phyloP scores from a whole-genome alignment of 805 yeast genomes.

The Maudiozyma turicensis region DNA sequence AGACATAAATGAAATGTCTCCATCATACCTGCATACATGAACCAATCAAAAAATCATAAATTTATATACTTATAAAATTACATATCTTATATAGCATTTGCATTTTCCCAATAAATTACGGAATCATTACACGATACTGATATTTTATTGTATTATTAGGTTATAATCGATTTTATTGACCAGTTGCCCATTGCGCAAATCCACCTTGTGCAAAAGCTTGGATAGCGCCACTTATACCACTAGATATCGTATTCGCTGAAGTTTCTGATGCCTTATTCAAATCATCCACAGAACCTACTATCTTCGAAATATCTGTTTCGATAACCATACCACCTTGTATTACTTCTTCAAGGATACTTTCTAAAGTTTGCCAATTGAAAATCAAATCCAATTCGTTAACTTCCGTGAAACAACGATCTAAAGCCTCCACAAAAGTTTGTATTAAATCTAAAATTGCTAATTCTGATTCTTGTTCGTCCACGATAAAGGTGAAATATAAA shows the following conservation, averaged over 20 bases:
- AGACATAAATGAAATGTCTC: not conserved
- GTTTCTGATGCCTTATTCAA: constrained; percentile 23
- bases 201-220: constrained; percentile 29
- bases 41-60: not conserved
- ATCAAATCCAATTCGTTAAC: constrained; percentile 94
- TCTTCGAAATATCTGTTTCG: constrained; percentile 74
- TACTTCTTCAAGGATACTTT: constrained; percentile 83
- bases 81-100: not conserved
- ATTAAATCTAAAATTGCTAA: constrained; percentile 87
- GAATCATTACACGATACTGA: too few relatives aligned
- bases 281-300: constrained; percentile 73
- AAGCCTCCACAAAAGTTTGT: constrained; percentile 92
- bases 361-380: constrained; percentile 97
- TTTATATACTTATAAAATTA: not conserved
- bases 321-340: constrained; percentile 98
- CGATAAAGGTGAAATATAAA: constrained; percentile 88
- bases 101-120: not conserved
- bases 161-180: constrained; percentile 13
- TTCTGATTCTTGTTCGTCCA: constrained; percentile 92
- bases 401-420: constrained; percentile 85
- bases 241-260: constrained; percentile 16
- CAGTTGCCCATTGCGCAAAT: constrained; percentile 29
- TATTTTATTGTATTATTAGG: too few relatives aligned
- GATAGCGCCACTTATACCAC: constrained; percentile 22
- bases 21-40: not conserved